Evolutionary conservation across 225 moss, liverwort and hornwort species (phyloP).

Genomic region (Pseudoscleropodium purum): DNA sequence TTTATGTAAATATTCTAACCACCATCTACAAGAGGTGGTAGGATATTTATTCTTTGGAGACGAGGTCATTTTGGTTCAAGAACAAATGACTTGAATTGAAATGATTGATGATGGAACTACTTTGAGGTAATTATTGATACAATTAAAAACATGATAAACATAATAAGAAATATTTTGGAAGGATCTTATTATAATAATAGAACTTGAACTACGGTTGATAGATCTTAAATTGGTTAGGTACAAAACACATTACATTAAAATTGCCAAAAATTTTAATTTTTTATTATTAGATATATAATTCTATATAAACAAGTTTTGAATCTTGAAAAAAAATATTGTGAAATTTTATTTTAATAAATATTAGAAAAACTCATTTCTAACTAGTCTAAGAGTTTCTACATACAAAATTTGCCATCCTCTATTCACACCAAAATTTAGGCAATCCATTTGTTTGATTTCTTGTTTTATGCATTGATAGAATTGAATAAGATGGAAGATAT

Average conservation of each 20-base stretch:
- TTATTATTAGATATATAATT: not conserved
- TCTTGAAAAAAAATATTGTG: not conserved
- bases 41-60: conserved; percentile 2
- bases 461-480: too few relatives aligned
- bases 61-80: not conserved
- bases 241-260: not conserved
- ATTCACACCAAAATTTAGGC: not conserved
- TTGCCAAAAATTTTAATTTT: too few relatives aligned
- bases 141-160: not conserved
- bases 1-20: not conserved
- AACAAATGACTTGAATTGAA: conserved; percentile 9
- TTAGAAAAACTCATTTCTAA: not conserved
- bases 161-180: not conserved
- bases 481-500: too few relatives aligned
- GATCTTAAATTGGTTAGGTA: not conserved
- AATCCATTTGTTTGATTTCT: too few relatives aligned
- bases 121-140: not conserved
- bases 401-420: not conserved
- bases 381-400: fast-evolving
- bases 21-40: not conserved
- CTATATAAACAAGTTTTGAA: not conserved
- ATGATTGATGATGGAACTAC: not conserved
- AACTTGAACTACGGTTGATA: not conserved
- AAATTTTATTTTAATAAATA: not conserved
- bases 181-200: not conserved